These are phyloP conservation scores for Tolypocladium nubicola DNA, from an alignment of 2,329 filamentous ascomycete species.

Conservation along the genomic window DNA sequence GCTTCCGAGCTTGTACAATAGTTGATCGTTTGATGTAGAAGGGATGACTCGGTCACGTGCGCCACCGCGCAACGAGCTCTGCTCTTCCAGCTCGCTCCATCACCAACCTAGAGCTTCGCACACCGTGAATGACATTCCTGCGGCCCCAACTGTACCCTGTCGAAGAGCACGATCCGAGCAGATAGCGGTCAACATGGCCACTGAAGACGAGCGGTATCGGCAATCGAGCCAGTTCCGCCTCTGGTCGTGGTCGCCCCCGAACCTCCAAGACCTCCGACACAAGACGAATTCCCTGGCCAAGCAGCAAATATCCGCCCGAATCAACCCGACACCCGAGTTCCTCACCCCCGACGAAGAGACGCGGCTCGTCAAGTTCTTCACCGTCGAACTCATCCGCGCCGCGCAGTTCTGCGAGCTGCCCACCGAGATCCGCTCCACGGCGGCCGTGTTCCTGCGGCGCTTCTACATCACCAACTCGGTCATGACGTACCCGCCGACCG, in stretches of 20 bases:
- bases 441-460: conserved; percentile 79
- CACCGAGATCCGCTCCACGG: conserved; percentile 50
- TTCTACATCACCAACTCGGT: conserved; percentile 95
- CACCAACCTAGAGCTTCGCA: not conserved
- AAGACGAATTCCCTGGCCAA: conserved; percentile 70
- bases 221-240: conserved; percentile 81
- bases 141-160: not conserved
- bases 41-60: not conserved
- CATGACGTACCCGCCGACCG: conserved; percentile 90
- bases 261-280: conserved; percentile 59
- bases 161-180: not conserved
- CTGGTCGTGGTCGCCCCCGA: conserved; percentile 79
- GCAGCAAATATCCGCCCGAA: conserved; percentile 45
- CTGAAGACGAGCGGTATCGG: conserved; percentile 85
- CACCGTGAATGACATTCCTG: not conserved
- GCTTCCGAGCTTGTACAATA: not conserved
- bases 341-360: conserved; percentile 76
- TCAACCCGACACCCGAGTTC: conserved; percentile 59
- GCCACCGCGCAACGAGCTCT: not conserved
- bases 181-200: conserved; percentile 43
- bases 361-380: conserved; percentile 70
- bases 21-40: not conserved
- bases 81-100: not conserved
- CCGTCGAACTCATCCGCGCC: conserved; percentile 45
- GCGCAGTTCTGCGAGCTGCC: conserved; percentile 42